Conservation (phyloP, 1,284 basidiomycete species). For the Sparassis latifolia region DNA sequence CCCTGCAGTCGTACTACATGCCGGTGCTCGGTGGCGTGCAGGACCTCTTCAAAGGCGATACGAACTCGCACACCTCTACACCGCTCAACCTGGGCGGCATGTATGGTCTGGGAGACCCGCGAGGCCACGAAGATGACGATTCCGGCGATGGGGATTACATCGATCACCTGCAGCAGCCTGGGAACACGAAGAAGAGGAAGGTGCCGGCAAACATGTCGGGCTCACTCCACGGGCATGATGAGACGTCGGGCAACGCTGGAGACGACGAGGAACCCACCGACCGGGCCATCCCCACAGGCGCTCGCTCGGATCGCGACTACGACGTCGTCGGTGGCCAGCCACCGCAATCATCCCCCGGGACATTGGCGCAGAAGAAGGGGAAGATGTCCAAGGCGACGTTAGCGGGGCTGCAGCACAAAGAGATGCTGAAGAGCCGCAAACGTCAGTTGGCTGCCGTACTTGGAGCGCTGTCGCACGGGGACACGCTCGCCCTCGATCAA, state of each 20-base stretch:
- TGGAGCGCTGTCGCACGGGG: slow-evolving; percentile 53
- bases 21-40: slow-evolving; percentile 45
- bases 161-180: slow-evolving; percentile 64
- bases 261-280: slow-evolving; percentile 33
- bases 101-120: slow-evolving; percentile 13
- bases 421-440: slow-evolving; percentile 59
- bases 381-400: slow-evolving; percentile 53
- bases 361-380: slow-evolving; percentile 31
- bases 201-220: slow-evolving; percentile 52
- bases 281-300: slow-evolving; percentile 19
- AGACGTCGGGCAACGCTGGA: slow-evolving; percentile 27
- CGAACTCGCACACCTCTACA: slow-evolving; percentile 9
- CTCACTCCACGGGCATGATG: slow-evolving; percentile 33
- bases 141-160: slow-evolving; percentile 51
- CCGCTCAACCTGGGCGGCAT: slow-evolving; percentile 20
- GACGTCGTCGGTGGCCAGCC: slow-evolving; percentile 8
- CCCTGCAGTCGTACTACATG: slow-evolving; percentile 56
- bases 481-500: slow-evolving; percentile 67
- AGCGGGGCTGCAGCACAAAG: slow-evolving; percentile 69
- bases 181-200: slow-evolving; percentile 83
- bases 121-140: slow-evolving; percentile 39
- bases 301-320: slow-evolving; percentile 18
- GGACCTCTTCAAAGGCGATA: slow-evolving; percentile 30
- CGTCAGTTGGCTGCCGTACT: slow-evolving; percentile 62
- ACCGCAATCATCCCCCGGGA: slow-evolving; percentile 2